A percentile compares a stretch with the other conserved stretches of the same genome.
phyloP scores from a whole-genome alignment of 176 grass and related monocot genomes.

The Echinochloa phyllopogon region DNA sequence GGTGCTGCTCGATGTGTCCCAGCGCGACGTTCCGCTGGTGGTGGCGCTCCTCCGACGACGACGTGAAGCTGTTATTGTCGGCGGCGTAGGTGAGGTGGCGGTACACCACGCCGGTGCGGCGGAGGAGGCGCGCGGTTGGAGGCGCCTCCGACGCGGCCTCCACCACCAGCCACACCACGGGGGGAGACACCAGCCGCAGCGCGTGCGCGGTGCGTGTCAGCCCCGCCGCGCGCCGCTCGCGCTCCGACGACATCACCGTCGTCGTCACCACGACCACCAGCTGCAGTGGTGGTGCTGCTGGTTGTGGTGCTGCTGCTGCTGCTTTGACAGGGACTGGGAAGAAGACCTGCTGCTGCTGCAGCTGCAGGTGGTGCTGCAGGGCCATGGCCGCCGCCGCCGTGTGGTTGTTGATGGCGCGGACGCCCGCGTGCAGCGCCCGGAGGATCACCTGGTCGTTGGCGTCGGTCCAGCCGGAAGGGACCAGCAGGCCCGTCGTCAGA shows the following conservation, averaged over 20 bases:
- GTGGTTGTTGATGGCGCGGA: constrained; percentile 10
- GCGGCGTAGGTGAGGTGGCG: constrained; percentile 68
- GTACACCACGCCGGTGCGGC: constrained; percentile 65
- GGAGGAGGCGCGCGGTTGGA: constrained; percentile 64
- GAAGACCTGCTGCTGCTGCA: not conserved
- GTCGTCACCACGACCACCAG: constrained; percentile 69
- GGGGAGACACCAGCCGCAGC: constrained; percentile 64
- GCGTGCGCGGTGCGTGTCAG: constrained; percentile 73
- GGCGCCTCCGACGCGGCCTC: constrained; percentile 51
- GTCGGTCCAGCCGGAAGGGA: constrained; percentile 53
- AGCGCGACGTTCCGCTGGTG: constrained; percentile 80
- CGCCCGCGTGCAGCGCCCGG: constrained; percentile 26
- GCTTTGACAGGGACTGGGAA: too few species aligned
- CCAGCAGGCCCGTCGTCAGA: constrained; percentile 61
- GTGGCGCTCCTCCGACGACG: constrained; percentile 48
- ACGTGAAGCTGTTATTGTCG: constrained; percentile 53
- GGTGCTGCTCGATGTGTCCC: constrained; percentile 73
- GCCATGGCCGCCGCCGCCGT: not conserved
- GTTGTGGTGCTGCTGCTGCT: not conserved
- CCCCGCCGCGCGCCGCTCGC: constrained; percentile 47
- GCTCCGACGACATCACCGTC: constrained; percentile 29
- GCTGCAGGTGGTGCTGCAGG: too few species aligned
- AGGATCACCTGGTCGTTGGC: constrained; percentile 24
- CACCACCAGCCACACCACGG: constrained; percentile 90
- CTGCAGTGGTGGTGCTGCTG: not conserved